These are phyloP conservation scores for Dioscorea zingiberensis DNA, from an alignment of 106 monocot species.

Conservation along the genomic window DNA sequence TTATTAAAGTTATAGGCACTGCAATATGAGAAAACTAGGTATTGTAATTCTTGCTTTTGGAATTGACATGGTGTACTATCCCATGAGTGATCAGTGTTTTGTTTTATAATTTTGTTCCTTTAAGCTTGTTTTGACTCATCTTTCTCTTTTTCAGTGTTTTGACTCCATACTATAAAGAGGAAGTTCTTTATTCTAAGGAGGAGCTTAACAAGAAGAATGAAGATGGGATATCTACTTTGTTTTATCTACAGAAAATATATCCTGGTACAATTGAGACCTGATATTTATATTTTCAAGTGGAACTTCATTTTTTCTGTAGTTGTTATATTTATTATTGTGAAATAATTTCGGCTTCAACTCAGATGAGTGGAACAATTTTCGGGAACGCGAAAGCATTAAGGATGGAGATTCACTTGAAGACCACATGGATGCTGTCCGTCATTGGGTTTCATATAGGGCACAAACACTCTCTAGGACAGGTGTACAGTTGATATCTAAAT, in stretches of 20 bases:
- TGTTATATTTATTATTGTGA: background rate
- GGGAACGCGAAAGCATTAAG: slow-evolving; percentile 47
- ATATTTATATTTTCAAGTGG: background rate
- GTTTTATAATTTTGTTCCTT: background rate
- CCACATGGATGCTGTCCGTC: slow-evolving; percentile 37
- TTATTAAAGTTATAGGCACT: no score
- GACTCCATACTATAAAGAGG: slow-evolving; percentile 95
- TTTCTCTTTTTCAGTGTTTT: slow-evolving; percentile 51
- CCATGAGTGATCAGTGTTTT: background rate
- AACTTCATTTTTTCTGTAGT: background rate
- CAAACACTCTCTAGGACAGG: slow-evolving; percentile 92
- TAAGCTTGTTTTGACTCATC: background rate
- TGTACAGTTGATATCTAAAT: slow-evolving; percentile 7
- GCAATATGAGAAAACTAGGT: no score
- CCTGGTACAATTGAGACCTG: slow-evolving; percentile 45
- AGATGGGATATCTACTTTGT: slow-evolving; percentile 88
- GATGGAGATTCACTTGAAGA: slow-evolving; percentile 33
- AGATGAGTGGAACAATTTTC: slow-evolving; percentile 95
- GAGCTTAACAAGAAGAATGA: slow-evolving; percentile 83
- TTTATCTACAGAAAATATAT: slow-evolving; percentile 85
- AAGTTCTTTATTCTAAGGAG: slow-evolving; percentile 83
- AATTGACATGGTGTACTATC: no score
- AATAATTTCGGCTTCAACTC: background rate
- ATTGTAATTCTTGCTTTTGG: no score
- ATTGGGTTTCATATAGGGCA: slow-evolving; percentile 85